These are phyloP conservation scores for Solanum neorickii DNA, from an alignment of 257 asterid species.

Conservation along the genomic window DNA sequence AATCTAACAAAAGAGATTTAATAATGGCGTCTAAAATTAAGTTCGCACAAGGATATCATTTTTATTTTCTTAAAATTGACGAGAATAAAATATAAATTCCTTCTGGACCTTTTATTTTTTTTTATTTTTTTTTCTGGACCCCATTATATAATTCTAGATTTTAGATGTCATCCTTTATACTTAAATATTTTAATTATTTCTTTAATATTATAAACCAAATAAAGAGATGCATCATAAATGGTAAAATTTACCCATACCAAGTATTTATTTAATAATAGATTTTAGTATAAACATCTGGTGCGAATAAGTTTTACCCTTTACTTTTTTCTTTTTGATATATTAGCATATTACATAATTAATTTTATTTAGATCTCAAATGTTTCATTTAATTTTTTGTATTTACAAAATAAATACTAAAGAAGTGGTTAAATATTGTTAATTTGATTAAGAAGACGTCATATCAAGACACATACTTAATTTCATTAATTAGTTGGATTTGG, in stretches of 20 bases:
- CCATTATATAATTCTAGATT: neutral
- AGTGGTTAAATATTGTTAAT: neutral
- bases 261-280: no score
- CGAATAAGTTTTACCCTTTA: no score
- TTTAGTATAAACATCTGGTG: fast-evolving
- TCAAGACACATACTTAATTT: neutral
- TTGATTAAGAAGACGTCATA: neutral
- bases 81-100: neutral
- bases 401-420: neutral
- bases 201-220: neutral
- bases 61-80: neutral
- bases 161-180: neutral
- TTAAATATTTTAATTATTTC: no score
- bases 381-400: neutral
- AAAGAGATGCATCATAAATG: no score
- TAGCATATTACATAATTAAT: neutral
- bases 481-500: neutral
- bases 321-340: no score
- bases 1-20: neutral
- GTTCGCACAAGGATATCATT: neutral
- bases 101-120: neutral
- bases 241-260: no score
- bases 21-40: neutral
- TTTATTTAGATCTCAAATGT: neutral
- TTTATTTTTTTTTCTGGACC: neutral